Evolutionary conservation across 192 early-diverging fungal genomes (phyloP).

Genomic region (Diversispora epigaea): DNA sequence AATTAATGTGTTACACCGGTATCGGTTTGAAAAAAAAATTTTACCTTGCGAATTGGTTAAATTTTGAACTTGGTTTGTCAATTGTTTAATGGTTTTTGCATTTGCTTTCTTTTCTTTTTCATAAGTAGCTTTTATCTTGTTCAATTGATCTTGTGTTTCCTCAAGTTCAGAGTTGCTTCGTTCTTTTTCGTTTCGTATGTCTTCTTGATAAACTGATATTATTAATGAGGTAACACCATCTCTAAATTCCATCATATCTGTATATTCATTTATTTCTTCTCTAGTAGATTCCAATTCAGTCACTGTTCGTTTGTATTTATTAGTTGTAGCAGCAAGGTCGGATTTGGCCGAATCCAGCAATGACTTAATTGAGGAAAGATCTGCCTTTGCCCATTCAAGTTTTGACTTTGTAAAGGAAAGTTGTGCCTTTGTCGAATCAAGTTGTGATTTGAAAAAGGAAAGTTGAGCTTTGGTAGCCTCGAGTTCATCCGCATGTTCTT

Average conservation of each 20-base stretch:
- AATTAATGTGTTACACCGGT: not conserved
- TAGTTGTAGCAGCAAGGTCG: not conserved
- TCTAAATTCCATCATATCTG: not conserved
- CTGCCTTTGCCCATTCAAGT: constrained; percentile 23
- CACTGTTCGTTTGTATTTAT: constrained; percentile 7
- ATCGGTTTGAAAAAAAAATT: not conserved
- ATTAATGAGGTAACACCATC: constrained; percentile 11
- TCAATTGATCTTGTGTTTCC: constrained; percentile 7
- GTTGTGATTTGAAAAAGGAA: constrained; percentile 21
- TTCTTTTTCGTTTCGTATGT: constrained; percentile 6
- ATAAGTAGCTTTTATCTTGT: constrained; percentile 9
- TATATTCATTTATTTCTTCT: not conserved
- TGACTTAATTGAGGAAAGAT: constrained; percentile 1
- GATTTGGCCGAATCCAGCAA: not conserved
- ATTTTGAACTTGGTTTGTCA: constrained; percentile 14
- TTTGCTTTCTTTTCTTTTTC: constrained; percentile 17
- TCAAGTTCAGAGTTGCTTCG: not conserved
- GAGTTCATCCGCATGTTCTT: constrained; percentile 20
- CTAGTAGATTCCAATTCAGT: not conserved
- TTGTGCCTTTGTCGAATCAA: constrained; percentile 15
- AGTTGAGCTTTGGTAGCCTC: constrained; percentile 12
- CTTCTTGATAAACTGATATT: constrained; percentile 23
- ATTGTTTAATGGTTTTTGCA: constrained; percentile 17
- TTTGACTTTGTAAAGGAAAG: constrained; percentile 25
- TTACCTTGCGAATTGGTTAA: constrained; percentile 13